Evolutionary conservation across 148 eudicot genomes (phyloP).

Genomic region (Drosera capensis): DNA sequence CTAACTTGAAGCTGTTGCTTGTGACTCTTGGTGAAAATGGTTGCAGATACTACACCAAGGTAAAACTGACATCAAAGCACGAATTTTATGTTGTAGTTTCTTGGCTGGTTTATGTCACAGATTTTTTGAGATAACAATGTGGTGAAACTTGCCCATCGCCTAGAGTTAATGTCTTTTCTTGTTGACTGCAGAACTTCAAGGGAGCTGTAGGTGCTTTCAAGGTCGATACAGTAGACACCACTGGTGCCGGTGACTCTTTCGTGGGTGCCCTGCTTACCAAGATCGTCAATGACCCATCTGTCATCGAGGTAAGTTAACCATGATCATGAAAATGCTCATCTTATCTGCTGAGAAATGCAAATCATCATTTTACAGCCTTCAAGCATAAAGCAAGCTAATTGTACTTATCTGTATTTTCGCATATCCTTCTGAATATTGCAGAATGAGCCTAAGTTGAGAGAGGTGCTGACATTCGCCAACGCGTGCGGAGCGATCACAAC

Average conservation of each 20-base stretch:
- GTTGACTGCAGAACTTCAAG: slow-evolving; percentile 31
- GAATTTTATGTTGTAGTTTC: too few relatives aligned
- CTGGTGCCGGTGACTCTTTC: slow-evolving; percentile 87
- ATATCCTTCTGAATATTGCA: slow-evolving; percentile 13
- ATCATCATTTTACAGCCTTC: too few relatives aligned
- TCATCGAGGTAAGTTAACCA: slow-evolving; percentile 58
- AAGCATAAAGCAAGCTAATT: too few relatives aligned
- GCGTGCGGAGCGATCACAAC: slow-evolving; percentile 81
- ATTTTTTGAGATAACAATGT: not conserved
- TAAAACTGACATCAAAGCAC: slow-evolving; percentile 10
- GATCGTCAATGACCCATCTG: slow-evolving; percentile 48
- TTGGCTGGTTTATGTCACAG: not conserved
- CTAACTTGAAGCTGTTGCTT: slow-evolving; percentile 56
- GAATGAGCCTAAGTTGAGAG: slow-evolving; percentile 47
- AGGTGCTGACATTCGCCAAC: slow-evolving; percentile 37
- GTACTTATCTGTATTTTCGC: too few relatives aligned
- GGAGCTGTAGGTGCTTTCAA: slow-evolving; percentile 52
- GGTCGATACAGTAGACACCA: slow-evolving; percentile 61
- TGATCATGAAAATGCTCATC: too few relatives aligned
- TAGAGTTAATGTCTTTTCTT: not conserved
- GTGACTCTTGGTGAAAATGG: slow-evolving; percentile 94
- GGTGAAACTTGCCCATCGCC: not conserved
- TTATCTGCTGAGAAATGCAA: too few relatives aligned
- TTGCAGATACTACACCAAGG: slow-evolving; percentile 79
- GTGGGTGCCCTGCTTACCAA: slow-evolving; percentile 63